These are phyloP conservation scores for Microdochium bolleyi DNA, from an alignment of 2,329 filamentous ascomycete genomes.

Conservation along the genomic window DNA sequence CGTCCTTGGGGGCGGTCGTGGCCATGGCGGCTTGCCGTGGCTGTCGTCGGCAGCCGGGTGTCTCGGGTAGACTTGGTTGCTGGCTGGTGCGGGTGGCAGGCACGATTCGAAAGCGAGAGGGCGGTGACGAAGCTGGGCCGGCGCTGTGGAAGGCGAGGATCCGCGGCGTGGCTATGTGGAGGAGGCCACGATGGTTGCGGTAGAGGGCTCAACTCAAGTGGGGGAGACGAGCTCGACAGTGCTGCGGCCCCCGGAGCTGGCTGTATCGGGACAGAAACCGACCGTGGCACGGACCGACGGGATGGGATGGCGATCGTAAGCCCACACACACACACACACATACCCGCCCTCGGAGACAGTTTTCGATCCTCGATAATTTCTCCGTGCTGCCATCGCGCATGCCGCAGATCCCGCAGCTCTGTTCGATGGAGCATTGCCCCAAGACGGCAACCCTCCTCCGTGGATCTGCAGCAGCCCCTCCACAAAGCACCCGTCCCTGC, in stretches of 20 bases:
- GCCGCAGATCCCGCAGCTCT: no score
- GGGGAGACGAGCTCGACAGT: neutral
- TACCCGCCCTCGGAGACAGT: no score
- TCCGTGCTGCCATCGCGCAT: no score
- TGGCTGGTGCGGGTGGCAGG: no score
- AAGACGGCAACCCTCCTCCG: neutral
- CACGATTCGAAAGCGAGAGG: no score
- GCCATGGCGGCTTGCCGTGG: constrained; percentile 8
- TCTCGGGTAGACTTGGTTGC: neutral
- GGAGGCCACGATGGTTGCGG: neutral
- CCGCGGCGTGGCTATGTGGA: neutral
- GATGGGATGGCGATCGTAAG: no score
- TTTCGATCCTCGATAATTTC: no score
- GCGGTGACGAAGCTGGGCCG: neutral
- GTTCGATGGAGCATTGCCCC: no score
- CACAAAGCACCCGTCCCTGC: neutral
- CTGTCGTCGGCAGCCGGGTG: neutral
- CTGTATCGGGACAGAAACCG: neutral
- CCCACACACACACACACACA: no score
- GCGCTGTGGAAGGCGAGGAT: neutral
- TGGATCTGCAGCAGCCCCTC: neutral
- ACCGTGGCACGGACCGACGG: no score
- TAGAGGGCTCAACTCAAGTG: neutral
- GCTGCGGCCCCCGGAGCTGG: no score
- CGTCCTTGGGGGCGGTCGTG: constrained; percentile 7